phyloP scores from a whole-genome alignment of 345 rosid species.

The Kernera saxatilis region DNA sequence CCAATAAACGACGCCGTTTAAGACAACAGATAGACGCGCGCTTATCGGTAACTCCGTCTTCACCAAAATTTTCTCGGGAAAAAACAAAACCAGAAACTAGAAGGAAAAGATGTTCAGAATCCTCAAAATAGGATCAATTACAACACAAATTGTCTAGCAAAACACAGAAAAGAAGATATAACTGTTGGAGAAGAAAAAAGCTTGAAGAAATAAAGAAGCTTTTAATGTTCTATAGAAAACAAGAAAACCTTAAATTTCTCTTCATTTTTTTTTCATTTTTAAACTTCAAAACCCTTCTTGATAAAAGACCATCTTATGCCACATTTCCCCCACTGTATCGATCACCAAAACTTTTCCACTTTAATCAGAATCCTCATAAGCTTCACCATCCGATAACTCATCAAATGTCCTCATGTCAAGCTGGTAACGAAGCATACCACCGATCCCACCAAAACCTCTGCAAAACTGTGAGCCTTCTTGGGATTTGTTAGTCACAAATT shows the following conservation, averaged over 20 bases:
- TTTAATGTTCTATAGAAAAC: conserved; percentile 14
- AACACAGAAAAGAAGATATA: conserved; percentile 1
- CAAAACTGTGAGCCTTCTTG: conserved; percentile 96
- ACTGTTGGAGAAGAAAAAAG: background rate
- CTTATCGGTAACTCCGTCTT: background rate
- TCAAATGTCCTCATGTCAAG: conserved; percentile 82
- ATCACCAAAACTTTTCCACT: conserved; percentile 15
- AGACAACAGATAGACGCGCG: background rate
- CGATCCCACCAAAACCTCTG: conserved; percentile 91
- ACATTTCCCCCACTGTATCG: conserved; percentile 17
- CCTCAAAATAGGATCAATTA: conserved; percentile 16
- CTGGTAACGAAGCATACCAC: conserved; percentile 90
- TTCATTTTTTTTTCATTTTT: background rate
- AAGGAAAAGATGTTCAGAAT: background rate
- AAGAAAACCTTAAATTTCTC: background rate
- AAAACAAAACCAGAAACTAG: background rate
- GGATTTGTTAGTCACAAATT: conserved; percentile 86
- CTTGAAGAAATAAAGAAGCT: background rate
- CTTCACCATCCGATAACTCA: conserved; percentile 66
- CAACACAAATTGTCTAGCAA: conserved; percentile 24
- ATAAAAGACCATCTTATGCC: conserved; percentile 6
- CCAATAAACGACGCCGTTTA: background rate
- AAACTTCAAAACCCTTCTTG: background rate
- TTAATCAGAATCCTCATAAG: conserved; percentile 74
- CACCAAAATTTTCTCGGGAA: background rate